Conservation (phyloP, 306 rosid genomes). For the Quercus gilva region DNA sequence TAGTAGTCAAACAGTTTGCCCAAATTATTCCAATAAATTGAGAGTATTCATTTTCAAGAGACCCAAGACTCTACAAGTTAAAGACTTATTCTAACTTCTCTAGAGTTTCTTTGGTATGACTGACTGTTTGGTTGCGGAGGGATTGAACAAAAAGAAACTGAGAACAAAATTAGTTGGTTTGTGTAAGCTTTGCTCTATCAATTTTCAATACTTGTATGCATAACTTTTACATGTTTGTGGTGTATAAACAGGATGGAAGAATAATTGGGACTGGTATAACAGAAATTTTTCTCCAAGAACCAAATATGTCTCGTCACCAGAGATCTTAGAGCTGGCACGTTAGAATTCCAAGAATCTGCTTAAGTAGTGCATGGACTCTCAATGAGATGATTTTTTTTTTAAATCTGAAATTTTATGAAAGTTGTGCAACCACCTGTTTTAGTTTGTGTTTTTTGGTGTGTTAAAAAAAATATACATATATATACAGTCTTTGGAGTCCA, state of each 20-base stretch:
- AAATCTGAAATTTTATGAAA: background rate
- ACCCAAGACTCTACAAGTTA: too few species aligned
- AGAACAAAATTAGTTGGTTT: background rate
- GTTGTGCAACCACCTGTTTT: background rate
- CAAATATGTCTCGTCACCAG: conserved; percentile 24
- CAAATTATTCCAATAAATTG: too few species aligned
- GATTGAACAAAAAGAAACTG: background rate
- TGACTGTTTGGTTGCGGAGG: background rate
- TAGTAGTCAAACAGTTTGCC: too few species aligned
- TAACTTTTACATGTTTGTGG: background rate
- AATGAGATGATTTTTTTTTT: background rate
- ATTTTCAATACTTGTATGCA: background rate
- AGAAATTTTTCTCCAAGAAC: conserved; percentile 11
- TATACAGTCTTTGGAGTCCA: background rate
- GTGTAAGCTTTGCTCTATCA: background rate
- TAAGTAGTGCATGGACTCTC: background rate
- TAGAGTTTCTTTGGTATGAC: too few species aligned
- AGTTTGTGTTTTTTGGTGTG: too few species aligned
- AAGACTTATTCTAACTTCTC: too few species aligned
- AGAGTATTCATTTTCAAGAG: too few species aligned
- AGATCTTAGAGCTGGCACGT: conserved; percentile 23
- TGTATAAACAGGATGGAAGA: conserved; percentile 26
- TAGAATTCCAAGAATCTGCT: conserved; percentile 22
- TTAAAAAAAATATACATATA: background rate
- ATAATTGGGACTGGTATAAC: conserved; percentile 10